Conservation (phyloP, 1,139 yeast species). For the Hemisphaericaspora xylanilytica region DNA sequence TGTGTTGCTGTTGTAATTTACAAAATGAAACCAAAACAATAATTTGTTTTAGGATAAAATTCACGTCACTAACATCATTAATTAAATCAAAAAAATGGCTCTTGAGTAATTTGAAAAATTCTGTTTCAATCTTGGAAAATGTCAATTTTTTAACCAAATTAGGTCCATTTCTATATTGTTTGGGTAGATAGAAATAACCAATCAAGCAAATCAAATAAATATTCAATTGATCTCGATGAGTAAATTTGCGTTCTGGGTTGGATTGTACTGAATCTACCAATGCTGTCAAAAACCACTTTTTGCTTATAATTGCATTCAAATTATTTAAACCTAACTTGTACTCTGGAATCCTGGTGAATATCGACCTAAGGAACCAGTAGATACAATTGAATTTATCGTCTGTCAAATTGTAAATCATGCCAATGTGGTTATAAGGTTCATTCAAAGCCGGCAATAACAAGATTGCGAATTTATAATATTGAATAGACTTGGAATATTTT, state of each 20-base stretch:
- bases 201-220: conserved; percentile 26
- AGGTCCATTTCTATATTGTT: conserved; percentile 24
- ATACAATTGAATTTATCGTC: conserved; percentile 35
- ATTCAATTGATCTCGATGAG: conserved; percentile 19
- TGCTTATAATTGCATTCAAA: conserved; percentile 30
- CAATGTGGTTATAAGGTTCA: conserved; percentile 65
- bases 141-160: conserved; percentile 24
- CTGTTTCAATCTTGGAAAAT: conserved; percentile 26
- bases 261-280: conserved; percentile 18
- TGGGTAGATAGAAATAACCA: conserved; percentile 30
- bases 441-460: conserved; percentile 61
- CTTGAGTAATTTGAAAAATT: conserved; percentile 19
- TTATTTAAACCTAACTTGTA: conserved; percentile 42
- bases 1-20: conserved; percentile 14
- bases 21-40: conserved; percentile 23
- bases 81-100: conserved; percentile 14
- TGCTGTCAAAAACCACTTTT: conserved; percentile 30
- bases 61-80: conserved; percentile 11
- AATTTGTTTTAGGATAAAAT: conserved; percentile 24
- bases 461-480: conserved; percentile 52
- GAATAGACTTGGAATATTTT: conserved; percentile 34
- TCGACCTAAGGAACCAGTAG: conserved; percentile 57
- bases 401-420: conserved; percentile 48
- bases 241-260: conserved; percentile 7
- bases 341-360: conserved; percentile 51